These are phyloP conservation scores for Suillus plorans DNA, from an alignment of 768 basidiomycete species.

Conservation along the genomic window DNA sequence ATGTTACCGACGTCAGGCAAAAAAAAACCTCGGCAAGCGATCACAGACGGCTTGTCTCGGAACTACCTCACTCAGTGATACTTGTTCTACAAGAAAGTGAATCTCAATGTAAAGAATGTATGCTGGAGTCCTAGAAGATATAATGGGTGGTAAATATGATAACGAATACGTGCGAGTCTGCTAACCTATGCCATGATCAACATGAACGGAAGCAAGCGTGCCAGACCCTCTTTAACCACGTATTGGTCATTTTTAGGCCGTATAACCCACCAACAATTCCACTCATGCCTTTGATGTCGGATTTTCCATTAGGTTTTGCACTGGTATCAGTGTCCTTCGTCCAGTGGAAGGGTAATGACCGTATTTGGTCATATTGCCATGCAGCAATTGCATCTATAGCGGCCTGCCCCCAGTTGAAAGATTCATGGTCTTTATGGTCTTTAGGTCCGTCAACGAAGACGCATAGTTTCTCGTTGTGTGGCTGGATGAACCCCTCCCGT, in stretches of 20 bases:
- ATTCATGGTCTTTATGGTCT: constrained; percentile 48
- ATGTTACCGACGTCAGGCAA: background rate
- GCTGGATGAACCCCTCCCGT: constrained; percentile 71
- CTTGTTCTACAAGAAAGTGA: background rate
- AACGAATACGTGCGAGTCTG: background rate
- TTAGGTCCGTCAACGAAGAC: constrained; percentile 75
- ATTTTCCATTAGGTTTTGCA: constrained; percentile 15
- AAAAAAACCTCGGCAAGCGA: background rate
- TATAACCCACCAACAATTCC: constrained; percentile 17
- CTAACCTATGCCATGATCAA: constrained; percentile 13
- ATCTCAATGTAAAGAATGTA: background rate
- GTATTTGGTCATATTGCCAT: constrained; percentile 47
- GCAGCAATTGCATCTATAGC: constrained; percentile 59
- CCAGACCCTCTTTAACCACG: constrained; percentile 34
- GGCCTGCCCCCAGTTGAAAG: constrained; percentile 78
- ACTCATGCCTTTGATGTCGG: constrained; percentile 17
- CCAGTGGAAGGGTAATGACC: constrained; percentile 49
- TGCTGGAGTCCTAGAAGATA: background rate
- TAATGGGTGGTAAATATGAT: background rate
- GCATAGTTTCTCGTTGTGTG: constrained; percentile 59
- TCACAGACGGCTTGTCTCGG: background rate
- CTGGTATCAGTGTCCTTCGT: constrained; percentile 38
- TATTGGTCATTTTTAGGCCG: constrained; percentile 23
- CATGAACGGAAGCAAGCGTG: constrained; percentile 29
- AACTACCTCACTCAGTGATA: background rate